Percentiles rank a stretch among this genome's conserved stretches.
phyloP scores from a whole-genome alignment of 805 yeast genomes.

The Schwanniomyces occidentalis region DNA sequence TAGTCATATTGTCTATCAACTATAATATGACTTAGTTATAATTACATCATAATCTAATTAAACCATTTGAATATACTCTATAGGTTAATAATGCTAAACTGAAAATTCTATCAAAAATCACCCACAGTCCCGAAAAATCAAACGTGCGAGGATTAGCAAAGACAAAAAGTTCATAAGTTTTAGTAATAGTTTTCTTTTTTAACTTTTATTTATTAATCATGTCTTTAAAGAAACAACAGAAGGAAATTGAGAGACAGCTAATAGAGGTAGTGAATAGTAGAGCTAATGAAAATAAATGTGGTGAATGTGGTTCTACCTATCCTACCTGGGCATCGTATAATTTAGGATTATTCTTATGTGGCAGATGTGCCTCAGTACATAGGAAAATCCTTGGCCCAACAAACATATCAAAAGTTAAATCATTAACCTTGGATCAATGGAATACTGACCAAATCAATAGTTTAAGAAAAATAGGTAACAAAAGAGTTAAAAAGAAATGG shows the following conservation, averaged over 20 bases:
- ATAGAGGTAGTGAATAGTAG: constrained; percentile 59
- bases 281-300: constrained; percentile 69
- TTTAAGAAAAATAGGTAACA: constrained; percentile 57
- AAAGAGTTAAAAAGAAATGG: constrained; percentile 60
- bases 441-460: constrained; percentile 50
- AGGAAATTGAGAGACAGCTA: constrained; percentile 50
- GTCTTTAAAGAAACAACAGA: constrained; percentile 39
- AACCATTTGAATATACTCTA: too few species aligned
- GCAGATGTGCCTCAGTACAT: constrained; percentile 81
- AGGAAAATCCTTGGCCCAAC: constrained; percentile 56
- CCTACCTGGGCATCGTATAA: constrained; percentile 60
- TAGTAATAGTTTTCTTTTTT: too few species aligned
- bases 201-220: constrained; percentile 4
- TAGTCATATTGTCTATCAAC: too few species aligned
- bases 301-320: constrained; percentile 68
- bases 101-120: too few species aligned
- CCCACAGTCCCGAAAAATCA: too few species aligned
- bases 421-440: constrained; percentile 77
- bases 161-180: too few species aligned
- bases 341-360: constrained; percentile 75
- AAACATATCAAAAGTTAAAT: constrained; percentile 65
- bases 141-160: too few species aligned
- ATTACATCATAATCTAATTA: too few species aligned
- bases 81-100: too few species aligned
- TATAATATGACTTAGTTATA: too few species aligned